Base-by-base conservation (phyloP, 306 rosid species). In the Gleditsia sinensis region DNA sequence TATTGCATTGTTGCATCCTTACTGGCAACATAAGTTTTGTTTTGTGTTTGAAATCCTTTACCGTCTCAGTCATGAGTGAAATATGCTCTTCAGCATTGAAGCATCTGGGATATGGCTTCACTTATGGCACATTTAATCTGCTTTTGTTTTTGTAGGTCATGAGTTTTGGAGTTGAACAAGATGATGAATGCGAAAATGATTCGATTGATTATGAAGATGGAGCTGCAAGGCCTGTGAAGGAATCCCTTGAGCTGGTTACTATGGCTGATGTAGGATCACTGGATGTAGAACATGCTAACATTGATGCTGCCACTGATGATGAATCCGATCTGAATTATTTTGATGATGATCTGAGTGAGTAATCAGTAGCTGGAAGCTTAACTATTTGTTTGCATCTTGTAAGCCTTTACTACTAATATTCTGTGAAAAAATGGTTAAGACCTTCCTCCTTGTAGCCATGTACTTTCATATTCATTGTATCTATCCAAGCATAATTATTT, bases 311-410 rank as follows among this genome's bases (percentile, higher is more conserved):
- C 74, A 78, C 84, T 9, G 94, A 89, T 2, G 84, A 89, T 32
- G 96, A 91, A 30, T 93, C 88, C 25, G 89, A 88, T 75, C 61
- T 94, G 30, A 87, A 91, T 82, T 94, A 88, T 78, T 90, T 89
- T 69, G 88, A 83, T 5, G 86, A 86, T 85, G 91, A 86, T 69
- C 39, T 87, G 71, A 89, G 96, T 74, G 97, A 89, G 59, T 86
- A 83, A 76, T 67, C 56, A 57, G 53, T 53, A 59, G 62, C 75
- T 78, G 49, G 46, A 64, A 67, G 62, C 61, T 55, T 20, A 32
- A 58, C 16, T 46, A 67, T 32, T 30, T 33, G 36, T 51, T 9
- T n/a, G 21, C 71, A 17, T 49, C 43, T 19, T 63, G 19, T 21
- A 17, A 61, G 7, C 55, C 65, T 53, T 45, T 55, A 21, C 24